phyloP scores from a whole-genome alignment of 768 basidiomycete species.

The button mushroom (Agaricus bisporus) region DNA sequence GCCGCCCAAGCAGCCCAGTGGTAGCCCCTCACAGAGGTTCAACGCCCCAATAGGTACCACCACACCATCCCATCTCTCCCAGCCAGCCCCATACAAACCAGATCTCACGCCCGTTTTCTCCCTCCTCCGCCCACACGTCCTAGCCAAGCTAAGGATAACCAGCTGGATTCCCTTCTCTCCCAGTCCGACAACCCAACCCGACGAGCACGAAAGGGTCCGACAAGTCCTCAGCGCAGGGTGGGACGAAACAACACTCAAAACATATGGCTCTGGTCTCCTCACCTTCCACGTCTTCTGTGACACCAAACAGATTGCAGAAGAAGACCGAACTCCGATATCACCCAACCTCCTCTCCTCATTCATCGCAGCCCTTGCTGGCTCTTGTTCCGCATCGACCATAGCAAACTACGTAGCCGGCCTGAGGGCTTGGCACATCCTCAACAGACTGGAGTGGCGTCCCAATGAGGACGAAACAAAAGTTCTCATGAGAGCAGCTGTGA shows the following conservation, averaged over 20 bases:
- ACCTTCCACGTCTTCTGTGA: conserved; percentile 32
- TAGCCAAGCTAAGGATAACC: conserved; percentile 16
- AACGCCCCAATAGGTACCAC: no score
- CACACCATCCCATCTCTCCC: no score
- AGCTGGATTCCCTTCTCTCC: conserved; percentile 16
- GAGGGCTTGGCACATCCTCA: conserved; percentile 27
- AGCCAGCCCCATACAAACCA: conserved; percentile 19
- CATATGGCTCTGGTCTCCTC: conserved; percentile 26
- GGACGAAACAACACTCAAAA: conserved; percentile 19
- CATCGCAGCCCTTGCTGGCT: conserved; percentile 18
- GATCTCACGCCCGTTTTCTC: conserved; percentile 16
- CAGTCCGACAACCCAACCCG: not conserved
- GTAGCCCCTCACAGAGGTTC: no score
- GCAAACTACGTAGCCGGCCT: conserved; percentile 20
- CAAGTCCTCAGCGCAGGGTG: conserved; percentile 6
- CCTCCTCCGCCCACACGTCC: conserved; percentile 19
- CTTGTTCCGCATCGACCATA: conserved; percentile 14
- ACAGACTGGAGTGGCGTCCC: conserved; percentile 17
- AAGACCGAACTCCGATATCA: conserved; percentile 16
- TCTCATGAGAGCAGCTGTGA: conserved; percentile 9
- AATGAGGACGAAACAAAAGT: conserved; percentile 4
- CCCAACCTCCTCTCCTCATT: conserved; percentile 21
- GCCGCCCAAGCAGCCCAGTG: no score
- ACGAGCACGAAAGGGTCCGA: not conserved
- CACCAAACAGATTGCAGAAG: conserved; percentile 19